These are phyloP conservation scores for Paracamarosporium sp. DNA, from an alignment of 2,329 filamentous ascomycete species.

Conservation along the genomic window DNA sequence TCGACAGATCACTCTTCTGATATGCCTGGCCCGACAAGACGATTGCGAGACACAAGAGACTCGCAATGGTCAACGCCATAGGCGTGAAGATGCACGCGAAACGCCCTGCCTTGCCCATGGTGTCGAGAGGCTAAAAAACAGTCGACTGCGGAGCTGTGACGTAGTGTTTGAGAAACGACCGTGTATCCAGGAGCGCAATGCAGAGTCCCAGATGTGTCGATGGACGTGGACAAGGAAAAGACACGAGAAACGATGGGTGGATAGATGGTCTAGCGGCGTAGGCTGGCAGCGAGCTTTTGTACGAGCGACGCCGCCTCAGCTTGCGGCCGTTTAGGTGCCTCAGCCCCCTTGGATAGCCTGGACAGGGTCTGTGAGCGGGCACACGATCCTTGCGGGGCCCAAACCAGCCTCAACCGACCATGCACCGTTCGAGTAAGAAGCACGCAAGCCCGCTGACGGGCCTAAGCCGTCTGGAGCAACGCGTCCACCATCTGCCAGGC, in stretches of 20 bases:
- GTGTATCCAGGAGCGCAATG: neutral
- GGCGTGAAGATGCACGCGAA: constrained; percentile 88
- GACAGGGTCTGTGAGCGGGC: constrained; percentile 4
- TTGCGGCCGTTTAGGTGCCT: constrained; percentile 1
- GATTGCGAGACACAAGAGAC: constrained; percentile 71
- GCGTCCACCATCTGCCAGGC: constrained; percentile 1
- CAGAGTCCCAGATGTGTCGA: neutral
- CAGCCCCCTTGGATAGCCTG: constrained; percentile 1
- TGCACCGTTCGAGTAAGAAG: constrained; percentile 2
- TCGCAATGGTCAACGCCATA: constrained; percentile 79
- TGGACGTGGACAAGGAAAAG: neutral
- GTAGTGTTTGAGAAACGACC: constrained; percentile 7
- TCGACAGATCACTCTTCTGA: constrained; percentile 54
- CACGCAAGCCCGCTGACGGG: constrained; percentile 2
- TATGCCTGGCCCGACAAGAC: constrained; percentile 65
- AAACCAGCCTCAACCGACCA: constrained; percentile 17
- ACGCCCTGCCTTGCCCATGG: constrained; percentile 76
- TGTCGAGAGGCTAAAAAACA: constrained; percentile 26
- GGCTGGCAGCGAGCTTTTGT: constrained; percentile 5
- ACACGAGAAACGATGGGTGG: constrained; percentile 1
- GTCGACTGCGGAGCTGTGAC: constrained; percentile 1
- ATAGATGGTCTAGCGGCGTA: neutral
- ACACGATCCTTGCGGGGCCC: neutral
- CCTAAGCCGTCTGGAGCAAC: constrained; percentile 2
- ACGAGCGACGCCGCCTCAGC: constrained; percentile 7